phyloP scores from a whole-genome alignment of 805 yeast species.

The Yamadazyma laniorum region DNA sequence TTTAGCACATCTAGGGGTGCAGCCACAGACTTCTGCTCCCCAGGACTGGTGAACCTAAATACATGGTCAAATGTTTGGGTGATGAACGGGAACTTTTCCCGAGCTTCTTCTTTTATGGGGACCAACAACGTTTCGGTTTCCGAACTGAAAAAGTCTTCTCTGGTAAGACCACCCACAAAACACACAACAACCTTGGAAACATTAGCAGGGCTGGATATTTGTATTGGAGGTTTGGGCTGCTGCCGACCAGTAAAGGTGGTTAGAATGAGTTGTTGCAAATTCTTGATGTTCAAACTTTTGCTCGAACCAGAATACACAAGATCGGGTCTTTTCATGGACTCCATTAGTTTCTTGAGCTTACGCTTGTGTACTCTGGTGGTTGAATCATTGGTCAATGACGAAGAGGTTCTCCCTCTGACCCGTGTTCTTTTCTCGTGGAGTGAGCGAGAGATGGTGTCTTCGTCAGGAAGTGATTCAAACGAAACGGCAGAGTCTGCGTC shows the following conservation, averaged over 20 bases:
- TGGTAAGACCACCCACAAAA: conserved; percentile 60
- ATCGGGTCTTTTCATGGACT: not conserved
- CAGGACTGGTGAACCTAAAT: conserved; percentile 62
- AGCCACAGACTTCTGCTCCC: conserved; percentile 54
- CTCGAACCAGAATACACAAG: not conserved
- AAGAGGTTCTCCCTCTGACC: conserved; percentile 6
- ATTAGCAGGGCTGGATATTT: not conserved
- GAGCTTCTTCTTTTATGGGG: conserved; percentile 1
- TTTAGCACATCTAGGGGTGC: conserved; percentile 57
- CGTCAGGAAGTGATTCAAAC: conserved; percentile 2
- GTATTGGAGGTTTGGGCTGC: not conserved
- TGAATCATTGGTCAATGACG: not conserved
- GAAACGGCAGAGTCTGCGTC: conserved; percentile 5
- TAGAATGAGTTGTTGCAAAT: conserved; percentile 1
- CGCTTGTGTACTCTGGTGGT: conserved; percentile 10
- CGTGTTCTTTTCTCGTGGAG: not conserved
- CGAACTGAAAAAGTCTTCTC: conserved; percentile 5
- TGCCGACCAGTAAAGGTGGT: not conserved
- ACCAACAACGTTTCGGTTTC: not conserved
- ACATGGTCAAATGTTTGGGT: conserved; percentile 36
- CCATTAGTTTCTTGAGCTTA: conserved; percentile 5
- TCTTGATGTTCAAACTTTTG: not conserved
- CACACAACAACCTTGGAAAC: conserved; percentile 7
- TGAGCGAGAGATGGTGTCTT: not conserved
- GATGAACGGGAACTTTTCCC: conserved; percentile 32